These are phyloP conservation scores for Hygrocybe coccinea DNA, from an alignment of 768 basidiomycete genomes.

Conservation along the genomic window DNA sequence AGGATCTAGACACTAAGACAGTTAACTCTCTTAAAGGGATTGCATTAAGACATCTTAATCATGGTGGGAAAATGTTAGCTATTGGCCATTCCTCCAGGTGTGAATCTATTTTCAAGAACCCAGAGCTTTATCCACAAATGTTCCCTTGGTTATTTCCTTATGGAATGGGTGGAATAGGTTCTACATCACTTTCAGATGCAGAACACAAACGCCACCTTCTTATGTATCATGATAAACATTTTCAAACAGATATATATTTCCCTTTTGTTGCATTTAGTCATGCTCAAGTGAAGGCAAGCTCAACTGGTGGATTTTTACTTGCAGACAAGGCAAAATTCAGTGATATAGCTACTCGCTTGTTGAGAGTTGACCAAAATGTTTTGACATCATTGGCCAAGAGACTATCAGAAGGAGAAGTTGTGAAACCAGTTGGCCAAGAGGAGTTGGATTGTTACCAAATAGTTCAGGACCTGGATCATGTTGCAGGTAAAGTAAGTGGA, in stretches of 20 bases:
- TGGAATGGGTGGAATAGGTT: slow-evolving; percentile 32
- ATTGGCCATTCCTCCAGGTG: slow-evolving; percentile 24
- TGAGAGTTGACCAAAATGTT: slow-evolving; percentile 12
- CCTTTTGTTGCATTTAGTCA: slow-evolving; percentile 38
- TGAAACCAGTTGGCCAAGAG: slow-evolving; percentile 13
- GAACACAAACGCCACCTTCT: slow-evolving; percentile 27
- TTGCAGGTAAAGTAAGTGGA: slow-evolving; percentile 17
- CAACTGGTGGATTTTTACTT: slow-evolving; percentile 7
- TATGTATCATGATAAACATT: slow-evolving; percentile 38
- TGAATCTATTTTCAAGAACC: slow-evolving; percentile 33
- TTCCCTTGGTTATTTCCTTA: too few relatives aligned
- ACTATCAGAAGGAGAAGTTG: slow-evolving; percentile 3
- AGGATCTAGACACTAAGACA: slow-evolving; percentile 11
- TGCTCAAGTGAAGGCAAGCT: slow-evolving; percentile 27
- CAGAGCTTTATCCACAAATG: slow-evolving; percentile 32
- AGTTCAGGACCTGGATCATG: slow-evolving; percentile 17
- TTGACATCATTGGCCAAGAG: slow-evolving; percentile 12
- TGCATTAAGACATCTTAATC: slow-evolving; percentile 27
- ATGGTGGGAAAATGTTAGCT: slow-evolving; percentile 22
- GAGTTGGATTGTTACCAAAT: slow-evolving; percentile 22
- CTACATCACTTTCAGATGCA: slow-evolving; percentile 16
- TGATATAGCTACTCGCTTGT: slow-evolving; percentile 11
- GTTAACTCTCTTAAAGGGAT: slow-evolving; percentile 15
- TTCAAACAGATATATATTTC: slow-evolving; percentile 36
- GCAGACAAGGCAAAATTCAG: slow-evolving; percentile 15